These are phyloP conservation scores for Hypoxylon sp. DNA, from an alignment of 2,329 filamentous ascomycete genomes.

Conservation along the genomic window DNA sequence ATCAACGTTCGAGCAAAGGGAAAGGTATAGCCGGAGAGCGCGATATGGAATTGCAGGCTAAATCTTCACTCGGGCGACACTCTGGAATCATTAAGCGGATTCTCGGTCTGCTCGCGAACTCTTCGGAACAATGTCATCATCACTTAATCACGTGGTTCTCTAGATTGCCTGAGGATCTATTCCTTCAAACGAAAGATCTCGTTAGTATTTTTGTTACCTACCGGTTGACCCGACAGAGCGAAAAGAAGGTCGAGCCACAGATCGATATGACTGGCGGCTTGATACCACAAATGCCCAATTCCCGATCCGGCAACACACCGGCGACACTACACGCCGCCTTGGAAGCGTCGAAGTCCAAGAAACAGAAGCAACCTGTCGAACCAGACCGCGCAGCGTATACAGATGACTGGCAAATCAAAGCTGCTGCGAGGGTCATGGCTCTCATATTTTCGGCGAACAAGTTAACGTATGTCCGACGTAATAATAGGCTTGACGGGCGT, in stretches of 20 bases:
- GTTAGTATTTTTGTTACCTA: constrained; percentile 85
- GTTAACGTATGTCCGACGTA: constrained; percentile 57
- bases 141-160: constrained; percentile 85
- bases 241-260: constrained; percentile 73
- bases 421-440: constrained; percentile 83
- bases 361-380: constrained; percentile 68
- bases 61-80: constrained; percentile 70
- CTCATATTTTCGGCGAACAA: constrained; percentile 88
- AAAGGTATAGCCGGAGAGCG: constrained; percentile 30
- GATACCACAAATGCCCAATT: constrained; percentile 79
- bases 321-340: constrained; percentile 86
- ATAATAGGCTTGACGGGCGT: constrained; percentile 56
- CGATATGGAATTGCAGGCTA: constrained; percentile 40
- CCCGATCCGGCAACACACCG: constrained; percentile 71
- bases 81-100: constrained; percentile 89
- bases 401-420: constrained; percentile 92
- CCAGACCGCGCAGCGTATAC: constrained; percentile 71
- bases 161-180: constrained; percentile 75
- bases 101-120: constrained; percentile 83
- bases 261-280: constrained; percentile 76
- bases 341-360: constrained; percentile 67
- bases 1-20: constrained; percentile 54
- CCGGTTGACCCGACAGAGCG: constrained; percentile 79
- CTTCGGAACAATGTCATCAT: constrained; percentile 81
- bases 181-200: constrained; percentile 82